Percentiles rank a stretch among this genome's conserved stretches.
Evolutionary conservation across 495 filamentous ascomycete genomes (phyloP).

Genomic region (Patellaria atrata): DNA sequence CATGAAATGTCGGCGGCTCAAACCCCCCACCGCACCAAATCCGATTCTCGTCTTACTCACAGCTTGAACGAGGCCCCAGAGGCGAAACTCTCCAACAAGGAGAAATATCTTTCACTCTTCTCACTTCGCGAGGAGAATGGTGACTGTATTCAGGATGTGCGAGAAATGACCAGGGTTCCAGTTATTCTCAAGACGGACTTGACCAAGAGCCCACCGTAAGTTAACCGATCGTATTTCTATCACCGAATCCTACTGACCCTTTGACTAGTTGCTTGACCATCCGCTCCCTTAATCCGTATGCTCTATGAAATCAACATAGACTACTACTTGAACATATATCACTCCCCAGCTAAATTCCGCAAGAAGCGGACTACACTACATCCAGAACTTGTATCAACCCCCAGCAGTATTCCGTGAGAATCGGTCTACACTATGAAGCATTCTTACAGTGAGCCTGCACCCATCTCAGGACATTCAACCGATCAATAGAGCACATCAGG

Average conservation of each 20-base stretch:
- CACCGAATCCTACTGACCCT: conserved; percentile 7
- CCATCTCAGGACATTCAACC: too few relatives aligned
- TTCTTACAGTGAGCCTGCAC: too few relatives aligned
- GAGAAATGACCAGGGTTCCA: conserved; percentile 90
- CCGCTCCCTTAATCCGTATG: conserved; percentile 91
- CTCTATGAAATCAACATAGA: conserved; percentile 39
- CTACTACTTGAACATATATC: not conserved
- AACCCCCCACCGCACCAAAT: conserved; percentile 73
- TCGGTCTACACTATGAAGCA: conserved; percentile 3
- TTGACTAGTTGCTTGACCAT: conserved; percentile 78
- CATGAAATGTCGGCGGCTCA: conserved; percentile 52
- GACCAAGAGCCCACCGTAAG: conserved; percentile 97
- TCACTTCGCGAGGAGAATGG: conserved; percentile 81
- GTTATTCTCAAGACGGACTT: conserved; percentile 97
- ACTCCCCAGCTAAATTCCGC: too few relatives aligned
- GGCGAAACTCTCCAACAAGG: conserved; percentile 74
- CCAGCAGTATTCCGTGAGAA: too few relatives aligned
- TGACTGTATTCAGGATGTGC: conserved; percentile 94
- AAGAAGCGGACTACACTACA: too few relatives aligned
- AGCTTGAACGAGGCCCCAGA: conserved; percentile 55
- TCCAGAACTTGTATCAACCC: too few relatives aligned
- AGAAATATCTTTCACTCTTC: conserved; percentile 88
- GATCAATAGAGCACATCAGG: too few relatives aligned
- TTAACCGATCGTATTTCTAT: conserved; percentile 19
- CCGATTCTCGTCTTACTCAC: conserved; percentile 78